A percentile compares a stretch with the other conserved stretches of the same genome.
Evolutionary conservation across 163 green algal genomes (phyloP).

Genomic region (Scenedesmus sp.): DNA sequence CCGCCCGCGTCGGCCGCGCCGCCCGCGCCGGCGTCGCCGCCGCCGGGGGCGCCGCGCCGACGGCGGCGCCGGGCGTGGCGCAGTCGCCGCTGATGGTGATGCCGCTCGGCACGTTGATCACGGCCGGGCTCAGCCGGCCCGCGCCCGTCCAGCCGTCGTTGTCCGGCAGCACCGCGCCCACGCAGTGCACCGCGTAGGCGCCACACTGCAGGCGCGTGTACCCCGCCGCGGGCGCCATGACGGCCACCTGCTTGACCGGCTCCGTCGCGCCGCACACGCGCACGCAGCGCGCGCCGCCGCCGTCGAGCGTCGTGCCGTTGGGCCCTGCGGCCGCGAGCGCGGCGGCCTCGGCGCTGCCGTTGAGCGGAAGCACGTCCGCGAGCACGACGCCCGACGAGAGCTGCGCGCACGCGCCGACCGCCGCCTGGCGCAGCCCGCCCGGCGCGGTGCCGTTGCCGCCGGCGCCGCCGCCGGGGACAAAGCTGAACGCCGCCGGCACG

Average conservation of each 20-base stretch:
- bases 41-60: no score
- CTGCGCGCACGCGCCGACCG: neutral
- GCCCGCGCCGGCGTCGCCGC: no score
- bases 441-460: constrained; percentile 3
- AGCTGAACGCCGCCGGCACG: neutral
- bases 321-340: no score
- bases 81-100: no score
- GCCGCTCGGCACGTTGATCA: no score
- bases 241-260: neutral
- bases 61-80: no score
- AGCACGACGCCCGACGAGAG: neutral
- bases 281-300: neutral
- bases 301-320: neutral
- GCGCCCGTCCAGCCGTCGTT: no score
- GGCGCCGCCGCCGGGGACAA: no score
- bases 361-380: neutral
- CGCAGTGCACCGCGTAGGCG: neutral
- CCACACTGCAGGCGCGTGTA: constrained; percentile 10
- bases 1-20: no score
- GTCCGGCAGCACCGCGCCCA: no score
- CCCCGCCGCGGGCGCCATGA: neutral
- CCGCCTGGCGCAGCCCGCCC: neutral
- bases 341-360: neutral
- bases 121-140: no score
- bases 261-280: constrained; percentile 2